These are phyloP conservation scores for Fusarium sp. DNA, from an alignment of 2,329 filamentous ascomycete genomes.

Conservation along the genomic window DNA sequence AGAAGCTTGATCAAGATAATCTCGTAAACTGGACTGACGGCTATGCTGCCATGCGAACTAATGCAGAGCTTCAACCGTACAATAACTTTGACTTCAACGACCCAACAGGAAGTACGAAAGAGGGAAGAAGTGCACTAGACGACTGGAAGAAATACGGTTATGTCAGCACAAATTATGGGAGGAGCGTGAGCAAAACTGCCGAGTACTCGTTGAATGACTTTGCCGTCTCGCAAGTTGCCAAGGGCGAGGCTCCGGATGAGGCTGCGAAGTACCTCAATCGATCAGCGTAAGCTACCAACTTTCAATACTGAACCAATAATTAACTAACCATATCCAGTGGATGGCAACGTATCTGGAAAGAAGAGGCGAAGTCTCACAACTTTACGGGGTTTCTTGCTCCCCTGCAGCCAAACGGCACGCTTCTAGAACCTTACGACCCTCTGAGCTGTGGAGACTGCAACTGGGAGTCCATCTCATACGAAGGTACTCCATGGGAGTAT, in stretches of 20 bases:
- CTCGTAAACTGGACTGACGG: constrained; percentile 70
- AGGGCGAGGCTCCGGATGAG: constrained; percentile 64
- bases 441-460: constrained; percentile 65
- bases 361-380: constrained; percentile 59
- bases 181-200: constrained; percentile 68
- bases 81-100: constrained; percentile 66
- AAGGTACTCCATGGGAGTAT: constrained; percentile 65
- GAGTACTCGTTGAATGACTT: constrained; percentile 74
- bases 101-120: constrained; percentile 63
- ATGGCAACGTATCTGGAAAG: constrained; percentile 74
- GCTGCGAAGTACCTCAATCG: constrained; percentile 62
- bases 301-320: too few relatives aligned
- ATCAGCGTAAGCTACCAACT: constrained; percentile 25
- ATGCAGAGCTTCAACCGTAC: constrained; percentile 68
- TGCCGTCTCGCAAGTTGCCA: constrained; percentile 56
- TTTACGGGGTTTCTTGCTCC: constrained; percentile 73
- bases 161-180: constrained; percentile 67
- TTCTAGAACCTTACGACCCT: constrained; percentile 60
- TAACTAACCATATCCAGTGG: constrained; percentile 50
- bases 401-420: constrained; percentile 52
- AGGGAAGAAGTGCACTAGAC: constrained; percentile 71
- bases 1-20: constrained; percentile 54
- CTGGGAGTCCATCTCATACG: constrained; percentile 56
- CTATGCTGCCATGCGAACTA: constrained; percentile 67
- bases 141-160: constrained; percentile 72